These are phyloP conservation scores for Thielaviopsis populi DNA, from an alignment of 2,329 filamentous ascomycete species.

Conservation along the genomic window DNA sequence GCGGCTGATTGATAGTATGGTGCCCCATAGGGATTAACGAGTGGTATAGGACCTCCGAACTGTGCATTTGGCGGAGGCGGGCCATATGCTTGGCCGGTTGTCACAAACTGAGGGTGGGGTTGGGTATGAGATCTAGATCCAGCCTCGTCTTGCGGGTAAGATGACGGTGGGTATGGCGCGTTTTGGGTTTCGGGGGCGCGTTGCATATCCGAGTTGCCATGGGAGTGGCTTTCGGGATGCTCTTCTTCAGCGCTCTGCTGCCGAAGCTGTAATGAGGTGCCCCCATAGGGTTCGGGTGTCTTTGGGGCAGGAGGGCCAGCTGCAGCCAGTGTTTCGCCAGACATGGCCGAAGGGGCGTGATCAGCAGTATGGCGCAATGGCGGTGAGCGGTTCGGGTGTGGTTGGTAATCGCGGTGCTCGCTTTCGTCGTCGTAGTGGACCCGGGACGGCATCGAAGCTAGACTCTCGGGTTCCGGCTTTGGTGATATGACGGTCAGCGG, in stretches of 20 bases:
- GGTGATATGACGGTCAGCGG: neutral
- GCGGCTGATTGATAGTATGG: neutral
- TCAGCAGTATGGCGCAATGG: neutral
- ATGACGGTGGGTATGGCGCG: neutral
- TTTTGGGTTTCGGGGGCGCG: neutral
- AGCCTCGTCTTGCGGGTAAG: neutral
- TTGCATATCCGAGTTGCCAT: neutral
- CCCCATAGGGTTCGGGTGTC: neutral
- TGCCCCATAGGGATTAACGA: neutral
- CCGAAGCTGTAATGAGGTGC: neutral
- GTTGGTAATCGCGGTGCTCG: neutral
- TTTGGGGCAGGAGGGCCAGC: neutral
- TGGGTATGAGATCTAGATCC: neutral
- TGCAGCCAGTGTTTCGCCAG: neutral
- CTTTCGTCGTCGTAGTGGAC: neutral
- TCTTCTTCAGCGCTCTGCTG: neutral
- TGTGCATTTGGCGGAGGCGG: neutral
- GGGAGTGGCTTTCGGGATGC: neutral
- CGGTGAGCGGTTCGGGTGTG: neutral
- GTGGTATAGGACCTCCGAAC: neutral
- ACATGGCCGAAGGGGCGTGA: neutral
- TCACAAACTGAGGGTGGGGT: neutral
- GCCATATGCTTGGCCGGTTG: neutral
- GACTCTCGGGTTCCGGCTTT: neutral
- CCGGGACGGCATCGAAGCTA: neutral